Evolutionary conservation across 305 asterid species (phyloP).

Genomic region (Fraxinus sp.): DNA sequence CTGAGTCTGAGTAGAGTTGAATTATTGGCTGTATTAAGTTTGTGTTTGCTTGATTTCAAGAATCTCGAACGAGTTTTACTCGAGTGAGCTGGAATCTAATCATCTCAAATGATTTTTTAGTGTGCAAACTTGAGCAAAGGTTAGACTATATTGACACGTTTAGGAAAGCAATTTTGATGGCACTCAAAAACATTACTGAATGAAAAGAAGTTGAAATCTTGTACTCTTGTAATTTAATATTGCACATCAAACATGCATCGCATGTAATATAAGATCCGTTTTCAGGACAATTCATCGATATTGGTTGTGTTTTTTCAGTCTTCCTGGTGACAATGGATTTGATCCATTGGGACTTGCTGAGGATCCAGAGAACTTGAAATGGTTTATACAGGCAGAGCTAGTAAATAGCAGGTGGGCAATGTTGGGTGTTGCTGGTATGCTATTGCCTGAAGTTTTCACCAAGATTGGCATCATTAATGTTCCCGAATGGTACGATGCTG

Average conservation of each 20-base stretch:
- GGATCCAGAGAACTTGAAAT: conserved; percentile 78
- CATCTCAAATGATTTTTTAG: neutral
- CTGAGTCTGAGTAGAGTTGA: neutral
- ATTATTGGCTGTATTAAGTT: neutral
- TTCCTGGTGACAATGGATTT: conserved; percentile 93
- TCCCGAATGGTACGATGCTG: conserved; percentile 93
- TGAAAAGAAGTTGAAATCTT: neutral
- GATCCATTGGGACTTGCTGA: conserved; percentile 94
- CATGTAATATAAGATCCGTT: neutral
- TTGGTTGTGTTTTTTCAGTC: conserved; percentile 34
- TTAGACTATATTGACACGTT: neutral
- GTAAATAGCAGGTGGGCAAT: conserved; percentile 98
- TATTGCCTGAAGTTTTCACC: conserved; percentile 78
- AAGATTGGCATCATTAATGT: conserved; percentile 65
- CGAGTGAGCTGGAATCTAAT: neutral
- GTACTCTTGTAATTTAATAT: neutral
- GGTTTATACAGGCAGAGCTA: conserved; percentile 90
- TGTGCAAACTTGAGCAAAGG: neutral
- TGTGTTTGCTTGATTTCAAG: neutral
- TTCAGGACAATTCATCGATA: neutral
- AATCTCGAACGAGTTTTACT: neutral
- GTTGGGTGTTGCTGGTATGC: conserved; percentile 96
- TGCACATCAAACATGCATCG: neutral
- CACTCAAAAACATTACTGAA: neutral
- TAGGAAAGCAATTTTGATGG: neutral